phyloP scores from a whole-genome alignment of 805 yeast species.

The Maudiozyma turicensis region DNA sequence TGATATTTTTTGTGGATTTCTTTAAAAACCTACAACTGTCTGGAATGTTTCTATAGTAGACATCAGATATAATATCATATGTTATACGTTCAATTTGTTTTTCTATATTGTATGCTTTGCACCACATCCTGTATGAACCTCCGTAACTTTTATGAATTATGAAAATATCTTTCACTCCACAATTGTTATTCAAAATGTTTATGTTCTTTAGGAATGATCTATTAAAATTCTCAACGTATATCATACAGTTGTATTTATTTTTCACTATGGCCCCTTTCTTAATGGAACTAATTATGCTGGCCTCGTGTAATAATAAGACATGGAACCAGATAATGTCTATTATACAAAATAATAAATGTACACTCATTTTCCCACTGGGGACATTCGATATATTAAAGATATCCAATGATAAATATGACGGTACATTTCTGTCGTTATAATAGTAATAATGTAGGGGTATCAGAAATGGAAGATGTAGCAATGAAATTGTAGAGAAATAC shows the following conservation, averaged over 20 bases:
- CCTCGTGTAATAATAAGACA: constrained; percentile 44
- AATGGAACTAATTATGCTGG: constrained; percentile 38
- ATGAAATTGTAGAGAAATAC: constrained; percentile 43
- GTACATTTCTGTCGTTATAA: constrained; percentile 8
- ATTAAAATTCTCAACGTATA: constrained; percentile 42
- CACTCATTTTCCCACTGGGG: constrained; percentile 41
- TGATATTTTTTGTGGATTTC: background rate
- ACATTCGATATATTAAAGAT: constrained; percentile 63
- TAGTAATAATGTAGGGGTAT: constrained; percentile 49
- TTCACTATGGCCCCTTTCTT: constrained; percentile 36
- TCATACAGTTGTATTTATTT: constrained; percentile 21
- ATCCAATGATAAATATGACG: constrained; percentile 35
- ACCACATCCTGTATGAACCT: background rate
- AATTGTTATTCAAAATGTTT: constrained; percentile 18
- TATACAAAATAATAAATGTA: constrained; percentile 54
- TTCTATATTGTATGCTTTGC: background rate
- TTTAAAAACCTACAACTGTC: background rate
- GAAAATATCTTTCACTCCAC: constrained; percentile 14
- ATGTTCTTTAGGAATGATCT: constrained; percentile 15
- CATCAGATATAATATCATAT: background rate
- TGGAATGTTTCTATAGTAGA: background rate
- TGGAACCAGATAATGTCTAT: constrained; percentile 50
- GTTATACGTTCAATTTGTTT: background rate
- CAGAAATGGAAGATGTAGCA: constrained; percentile 47
- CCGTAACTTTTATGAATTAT: background rate